Base-by-base conservation (phyloP, 768 basidiomycete species). In the Paxillus ammoniavirescens region DNA sequence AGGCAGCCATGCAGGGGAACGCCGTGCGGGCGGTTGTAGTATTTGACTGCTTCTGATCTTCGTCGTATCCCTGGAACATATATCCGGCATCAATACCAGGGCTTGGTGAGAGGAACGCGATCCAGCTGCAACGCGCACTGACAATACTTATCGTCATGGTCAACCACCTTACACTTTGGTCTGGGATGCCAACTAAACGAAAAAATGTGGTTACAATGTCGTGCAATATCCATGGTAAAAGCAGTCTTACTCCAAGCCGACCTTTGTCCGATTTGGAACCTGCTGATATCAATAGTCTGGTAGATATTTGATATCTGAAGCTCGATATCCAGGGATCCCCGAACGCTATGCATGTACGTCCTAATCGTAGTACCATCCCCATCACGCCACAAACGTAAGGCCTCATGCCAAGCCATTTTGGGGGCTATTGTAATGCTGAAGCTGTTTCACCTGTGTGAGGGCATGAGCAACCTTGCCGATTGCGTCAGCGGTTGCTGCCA, bases 401-500 rank as follows among this genome's bases (percentile, higher is more conserved):
- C 13, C 30, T 26, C 23, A 51, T 33, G 57, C 50, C 53, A 61
- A 41, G 23, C 61, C 53, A 38, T 45, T 42, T 37, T 50, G 42
- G 46, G 31, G 21, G 21, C 43, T 21, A 18, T 50, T 51, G 42
- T 71, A 76, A 72, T 74, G 72, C 54, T 82, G 81, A 49, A 89
- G 69, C 50, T 82, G 76, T 53, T 77, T 81, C 49, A 89, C 78
- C 53, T 86, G 78, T 8, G 72, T 69, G 55, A 90, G 70, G 6
- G 88, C 87, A 53, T 80, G 77, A 1, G 81, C 75, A 8, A 87
- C 81, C 64, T 87, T 88, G 41, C 72, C 67, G 30, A 91, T 85
- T 1, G 86, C 80, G 57, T 89, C 87, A n/a, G 88, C 86, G 14
- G 80, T 81, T 43, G 72, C 68, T 38, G 76, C 79, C 46, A 91